Evolutionary conservation across 345 rosid genomes (phyloP), one percentile per base, ranked within the genome.

Genomic region (Microthlaspi erraticum): DNA sequence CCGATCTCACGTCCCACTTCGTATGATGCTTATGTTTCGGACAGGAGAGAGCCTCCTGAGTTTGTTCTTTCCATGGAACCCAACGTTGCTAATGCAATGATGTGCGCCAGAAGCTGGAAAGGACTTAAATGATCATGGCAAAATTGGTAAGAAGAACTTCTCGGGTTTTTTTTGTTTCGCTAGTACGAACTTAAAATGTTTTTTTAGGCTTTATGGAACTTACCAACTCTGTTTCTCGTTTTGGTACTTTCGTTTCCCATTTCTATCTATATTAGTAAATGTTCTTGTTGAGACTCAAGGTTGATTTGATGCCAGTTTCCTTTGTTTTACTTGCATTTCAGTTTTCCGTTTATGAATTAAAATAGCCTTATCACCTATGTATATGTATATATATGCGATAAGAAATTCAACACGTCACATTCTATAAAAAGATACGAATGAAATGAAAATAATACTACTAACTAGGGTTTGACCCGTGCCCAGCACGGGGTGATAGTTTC

Each of bases 1-100:
- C 96, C 96, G 0, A 70, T 90, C 18, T 83, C 92, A 7, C 64
- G 70, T 44, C 64, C 68, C 5, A 45, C 39, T 1, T 63, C 76
- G 7, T 63, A 13, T 12, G 64, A 34, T 4, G 84, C 83, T 32
- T 84, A 79, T 74, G 64, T 60, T 45, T 43, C 75, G 13, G 89
- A 81, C 37, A 63, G 18, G 26, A 44, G 70, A 45, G 70, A 72
- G 55, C 76, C 76, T 36, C 70, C 64, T 54, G 57, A 72, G 49
- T 53, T 12, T 55, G 49, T 64, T 64, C 17, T 54, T 8, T 64
- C 76, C 46, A 7, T 72, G 64, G 50, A 72, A 23, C 23, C 76
- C 49, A 55, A 72, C 26, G 12, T 57, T 55, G 18, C 70, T 29
- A 72, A 72, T 32, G 76, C 70, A 38, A 46, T 72, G 64, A 44